Percentiles rank a stretch among this genome's conserved stretches.
Conservation (phyloP, 805 yeast genomes). For the Suhomyces canberraensis region DNA sequence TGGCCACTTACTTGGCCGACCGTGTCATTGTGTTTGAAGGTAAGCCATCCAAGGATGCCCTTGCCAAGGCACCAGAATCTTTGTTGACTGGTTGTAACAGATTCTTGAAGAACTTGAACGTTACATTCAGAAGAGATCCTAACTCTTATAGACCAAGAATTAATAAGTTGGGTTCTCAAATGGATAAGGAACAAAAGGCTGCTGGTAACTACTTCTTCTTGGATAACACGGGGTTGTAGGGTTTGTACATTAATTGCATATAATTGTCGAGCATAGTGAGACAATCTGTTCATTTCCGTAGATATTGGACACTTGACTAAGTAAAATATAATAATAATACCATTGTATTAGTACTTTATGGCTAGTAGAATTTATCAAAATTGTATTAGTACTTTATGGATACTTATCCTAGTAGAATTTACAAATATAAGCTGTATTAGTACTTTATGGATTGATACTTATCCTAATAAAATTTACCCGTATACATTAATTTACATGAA, state of each 20-base stretch:
- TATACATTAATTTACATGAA: too few relatives aligned
- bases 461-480: too few relatives aligned
- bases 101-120: slow-evolving; percentile 94
- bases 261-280: slow-evolving; percentile 3
- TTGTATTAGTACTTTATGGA: too few relatives aligned
- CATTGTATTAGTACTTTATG: too few relatives aligned
- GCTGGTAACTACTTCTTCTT: slow-evolving; percentile 94
- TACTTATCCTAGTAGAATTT: too few relatives aligned
- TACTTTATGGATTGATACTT: too few relatives aligned
- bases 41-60: slow-evolving; percentile 78
- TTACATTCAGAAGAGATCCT: slow-evolving; percentile 99
- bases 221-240: slow-evolving; percentile 51
- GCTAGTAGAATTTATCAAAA: too few relatives aligned
- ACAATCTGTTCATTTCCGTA: slow-evolving; percentile 7
- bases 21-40: slow-evolving; percentile 99
- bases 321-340: too few relatives aligned
- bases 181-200: slow-evolving; percentile 96
- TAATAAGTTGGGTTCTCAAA: slow-evolving; percentile 94
- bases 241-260: slow-evolving; percentile 12
- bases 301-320: too few relatives aligned
- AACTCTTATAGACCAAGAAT: slow-evolving; percentile 98
- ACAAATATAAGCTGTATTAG: too few relatives aligned
- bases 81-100: slow-evolving; percentile 95
- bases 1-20: slow-evolving; percentile 99
- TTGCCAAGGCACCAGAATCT: slow-evolving; percentile 87